Conservation (phyloP, 176 grass and related monocot species). For the Carex scoparia region DNA sequence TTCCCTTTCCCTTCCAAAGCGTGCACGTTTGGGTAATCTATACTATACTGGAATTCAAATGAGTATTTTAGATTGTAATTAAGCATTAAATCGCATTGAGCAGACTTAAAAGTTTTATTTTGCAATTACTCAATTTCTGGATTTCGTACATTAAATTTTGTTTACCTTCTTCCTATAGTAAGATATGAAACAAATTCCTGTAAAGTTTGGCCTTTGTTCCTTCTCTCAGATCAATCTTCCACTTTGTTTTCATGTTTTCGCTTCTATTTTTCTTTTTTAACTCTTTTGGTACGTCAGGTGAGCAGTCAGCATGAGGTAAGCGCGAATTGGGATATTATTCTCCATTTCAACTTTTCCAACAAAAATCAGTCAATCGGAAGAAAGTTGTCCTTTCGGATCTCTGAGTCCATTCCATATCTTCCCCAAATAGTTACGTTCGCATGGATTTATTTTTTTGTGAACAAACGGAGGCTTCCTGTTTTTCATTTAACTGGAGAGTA, state of each 20-base stretch:
- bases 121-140: not conserved
- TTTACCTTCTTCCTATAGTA: not conserved
- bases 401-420: not conserved
- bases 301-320: not conserved
- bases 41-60: not conserved
- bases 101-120: not conserved
- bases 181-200: not conserved
- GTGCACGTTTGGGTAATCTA: not conserved
- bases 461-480: not conserved
- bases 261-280: not conserved
- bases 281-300: not conserved
- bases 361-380: not conserved
- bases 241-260: not conserved
- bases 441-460: not conserved
- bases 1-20: not conserved
- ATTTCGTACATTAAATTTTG: not conserved
- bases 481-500: not conserved
- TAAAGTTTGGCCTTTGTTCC: not conserved
- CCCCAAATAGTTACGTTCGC: no score
- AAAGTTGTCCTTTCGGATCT: not conserved
- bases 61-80: not conserved
- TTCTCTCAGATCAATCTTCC: not conserved
- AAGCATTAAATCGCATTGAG: not conserved
- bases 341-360: not conserved
- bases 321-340: not conserved